These are phyloP conservation scores for Posidonia oceanica DNA, from an alignment of 116 monocot genomes.

Conservation along the genomic window DNA sequence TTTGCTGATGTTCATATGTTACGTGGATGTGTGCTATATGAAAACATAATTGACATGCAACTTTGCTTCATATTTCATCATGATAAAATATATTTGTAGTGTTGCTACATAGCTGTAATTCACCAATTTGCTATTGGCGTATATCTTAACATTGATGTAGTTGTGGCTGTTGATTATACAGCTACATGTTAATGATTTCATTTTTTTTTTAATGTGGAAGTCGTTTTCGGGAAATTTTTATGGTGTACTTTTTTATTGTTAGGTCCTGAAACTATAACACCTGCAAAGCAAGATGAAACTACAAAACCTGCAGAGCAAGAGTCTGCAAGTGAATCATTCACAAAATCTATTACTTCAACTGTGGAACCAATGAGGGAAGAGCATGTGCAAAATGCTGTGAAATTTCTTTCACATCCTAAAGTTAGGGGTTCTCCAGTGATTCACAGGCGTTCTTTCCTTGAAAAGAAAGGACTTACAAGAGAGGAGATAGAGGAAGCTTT, in stretches of 20 bases:
- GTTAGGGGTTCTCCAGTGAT: slow-evolving; percentile 81
- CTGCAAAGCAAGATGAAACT: slow-evolving; percentile 15
- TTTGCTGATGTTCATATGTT: no score
- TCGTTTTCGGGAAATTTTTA: not conserved
- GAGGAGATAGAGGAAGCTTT: slow-evolving; percentile 99
- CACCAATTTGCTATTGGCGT: no score
- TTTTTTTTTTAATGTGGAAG: not conserved
- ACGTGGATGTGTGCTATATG: no score
- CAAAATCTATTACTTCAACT: slow-evolving; percentile 24
- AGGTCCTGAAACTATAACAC: slow-evolving; percentile 6
- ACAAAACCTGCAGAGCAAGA: slow-evolving; percentile 8
- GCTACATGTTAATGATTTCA: no score
- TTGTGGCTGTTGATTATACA: no score
- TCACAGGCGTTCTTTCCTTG: slow-evolving; percentile 84
- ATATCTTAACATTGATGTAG: no score
- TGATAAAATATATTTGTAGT: no score
- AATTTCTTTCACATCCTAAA: slow-evolving; percentile 90
- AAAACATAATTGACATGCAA: no score
- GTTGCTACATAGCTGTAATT: no score
- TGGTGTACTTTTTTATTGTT: not conserved
- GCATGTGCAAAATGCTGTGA: slow-evolving; percentile 95
- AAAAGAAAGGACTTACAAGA: slow-evolving; percentile 85
- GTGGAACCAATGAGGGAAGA: slow-evolving; percentile 77
- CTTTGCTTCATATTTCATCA: no score
- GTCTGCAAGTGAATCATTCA: slow-evolving; percentile 22